These are phyloP conservation scores for Lepidium africanum DNA, from an alignment of 345 rosid genomes.

Conservation along the genomic window DNA sequence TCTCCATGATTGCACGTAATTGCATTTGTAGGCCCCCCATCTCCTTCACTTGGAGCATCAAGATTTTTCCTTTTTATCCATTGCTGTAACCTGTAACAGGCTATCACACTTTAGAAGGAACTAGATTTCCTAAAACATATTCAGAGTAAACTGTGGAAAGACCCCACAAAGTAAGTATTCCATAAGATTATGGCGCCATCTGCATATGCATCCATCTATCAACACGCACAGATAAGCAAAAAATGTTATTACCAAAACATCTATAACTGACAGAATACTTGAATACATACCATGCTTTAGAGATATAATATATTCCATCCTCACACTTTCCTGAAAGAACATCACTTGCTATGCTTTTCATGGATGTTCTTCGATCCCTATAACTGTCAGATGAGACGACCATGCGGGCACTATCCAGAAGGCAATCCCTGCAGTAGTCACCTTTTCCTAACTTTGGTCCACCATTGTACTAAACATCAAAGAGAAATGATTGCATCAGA, in stretches of 20 bases:
- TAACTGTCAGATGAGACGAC: constrained; percentile 84
- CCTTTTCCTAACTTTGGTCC: constrained; percentile 64
- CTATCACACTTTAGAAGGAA: constrained; percentile 11
- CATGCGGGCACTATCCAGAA: constrained; percentile 58
- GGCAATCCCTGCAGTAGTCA: constrained; percentile 77
- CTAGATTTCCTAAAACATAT: background rate
- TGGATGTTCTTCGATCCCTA: constrained; percentile 70
- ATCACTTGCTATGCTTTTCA: constrained; percentile 62
- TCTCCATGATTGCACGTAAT: constrained; percentile 73
- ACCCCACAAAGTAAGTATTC: background rate
- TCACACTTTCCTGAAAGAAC: constrained; percentile 56
- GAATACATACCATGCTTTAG: constrained; percentile 67
- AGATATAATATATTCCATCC: constrained; percentile 68
- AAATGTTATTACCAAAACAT: background rate
- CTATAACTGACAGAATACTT: constrained; percentile 7
- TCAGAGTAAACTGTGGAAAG: background rate
- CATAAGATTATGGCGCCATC: background rate
- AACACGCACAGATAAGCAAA: constrained; percentile 1
- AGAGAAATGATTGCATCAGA: constrained; percentile 19
- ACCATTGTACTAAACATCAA: constrained; percentile 50
- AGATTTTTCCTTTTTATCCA: constrained; percentile 88
- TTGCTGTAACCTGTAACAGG: constrained; percentile 72
- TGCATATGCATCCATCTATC: constrained; percentile 10
- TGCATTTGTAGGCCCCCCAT: constrained; percentile 71
- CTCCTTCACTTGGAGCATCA: constrained; percentile 91